These are phyloP conservation scores for Monosporascus sp. DNA, from an alignment of 2,329 filamentous ascomycete genomes.

Conservation along the genomic window DNA sequence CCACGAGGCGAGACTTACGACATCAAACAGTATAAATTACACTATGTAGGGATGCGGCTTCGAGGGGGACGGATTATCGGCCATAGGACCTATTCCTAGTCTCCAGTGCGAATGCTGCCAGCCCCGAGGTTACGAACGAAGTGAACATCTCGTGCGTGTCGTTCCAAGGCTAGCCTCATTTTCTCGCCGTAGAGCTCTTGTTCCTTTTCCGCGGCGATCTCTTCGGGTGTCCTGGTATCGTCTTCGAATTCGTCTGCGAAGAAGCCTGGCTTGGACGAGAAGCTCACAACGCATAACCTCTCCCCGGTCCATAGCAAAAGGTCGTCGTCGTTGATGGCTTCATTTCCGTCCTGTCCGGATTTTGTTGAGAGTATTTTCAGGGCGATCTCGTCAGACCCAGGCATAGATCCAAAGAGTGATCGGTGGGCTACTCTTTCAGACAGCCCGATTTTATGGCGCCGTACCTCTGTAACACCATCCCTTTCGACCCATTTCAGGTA, in stretches of 20 bases:
- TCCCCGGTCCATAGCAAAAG: slow-evolving; percentile 86
- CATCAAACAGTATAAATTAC: too few species aligned
- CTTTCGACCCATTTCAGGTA: slow-evolving; percentile 87
- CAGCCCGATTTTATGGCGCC: slow-evolving; percentile 49
- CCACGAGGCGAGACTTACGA: too few species aligned
- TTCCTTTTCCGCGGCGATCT: slow-evolving; percentile 45
- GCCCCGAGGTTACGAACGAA: slow-evolving; percentile 65
- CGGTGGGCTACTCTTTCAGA: slow-evolving; percentile 40
- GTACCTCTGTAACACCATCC: slow-evolving; percentile 63
- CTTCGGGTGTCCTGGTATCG: slow-evolving; percentile 36
- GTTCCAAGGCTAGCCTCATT: slow-evolving; percentile 70
- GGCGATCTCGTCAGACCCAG: slow-evolving; percentile 64
- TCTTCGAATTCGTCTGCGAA: slow-evolving; percentile 46
- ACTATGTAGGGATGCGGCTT: too few species aligned
- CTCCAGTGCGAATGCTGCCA: slow-evolving; percentile 25
- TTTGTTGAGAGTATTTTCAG: slow-evolving; percentile 69
- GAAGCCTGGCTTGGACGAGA: slow-evolving; percentile 48
- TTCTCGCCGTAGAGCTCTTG: slow-evolving; percentile 58
- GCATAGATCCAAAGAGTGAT: slow-evolving; percentile 47
- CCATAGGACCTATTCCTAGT: neutral
- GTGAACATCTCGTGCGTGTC: slow-evolving; percentile 72
- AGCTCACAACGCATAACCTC: slow-evolving; percentile 66
- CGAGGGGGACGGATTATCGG: too few species aligned
- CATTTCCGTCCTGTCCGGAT: slow-evolving; percentile 23
- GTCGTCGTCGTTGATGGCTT: slow-evolving; percentile 52